Evolutionary conservation across 441 rosid species (phyloP).

Genomic region (Monsonia emarginata): DNA sequence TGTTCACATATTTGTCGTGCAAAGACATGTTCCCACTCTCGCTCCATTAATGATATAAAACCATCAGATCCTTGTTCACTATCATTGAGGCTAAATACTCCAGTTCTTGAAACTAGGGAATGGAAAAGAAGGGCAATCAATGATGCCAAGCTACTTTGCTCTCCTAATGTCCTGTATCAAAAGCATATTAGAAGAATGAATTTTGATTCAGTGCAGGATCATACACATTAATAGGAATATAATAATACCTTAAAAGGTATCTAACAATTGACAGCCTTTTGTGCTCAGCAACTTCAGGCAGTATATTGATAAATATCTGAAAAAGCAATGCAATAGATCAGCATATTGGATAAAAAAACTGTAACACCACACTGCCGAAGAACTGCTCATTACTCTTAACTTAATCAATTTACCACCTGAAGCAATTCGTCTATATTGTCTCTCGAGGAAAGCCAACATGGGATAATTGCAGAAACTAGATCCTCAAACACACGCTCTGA

Average conservation of each 20-base stretch:
- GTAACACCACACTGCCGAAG: neutral
- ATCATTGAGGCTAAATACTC: conserved; percentile 30
- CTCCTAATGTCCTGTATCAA: conserved; percentile 70
- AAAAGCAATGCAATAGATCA: conserved; percentile 17
- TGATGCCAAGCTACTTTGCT: conserved; percentile 63
- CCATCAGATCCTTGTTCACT: conserved; percentile 22
- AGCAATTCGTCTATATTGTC: conserved; percentile 48
- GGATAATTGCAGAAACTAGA: conserved; percentile 70
- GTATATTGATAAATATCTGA: conserved; percentile 70
- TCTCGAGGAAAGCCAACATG: conserved; percentile 72
- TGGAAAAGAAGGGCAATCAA: conserved; percentile 64
- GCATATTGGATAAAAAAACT: conserved; percentile 11
- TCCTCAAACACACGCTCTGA: conserved; percentile 70
- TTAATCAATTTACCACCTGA: conserved; percentile 39
- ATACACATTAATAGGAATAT: conserved; percentile 10
- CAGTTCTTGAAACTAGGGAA: conserved; percentile 54
- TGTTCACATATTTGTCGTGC: conserved; percentile 69
- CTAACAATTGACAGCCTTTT: conserved; percentile 70
- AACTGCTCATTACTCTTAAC: neutral
- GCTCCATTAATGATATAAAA: conserved; percentile 29
- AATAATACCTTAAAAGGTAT: conserved; percentile 66
- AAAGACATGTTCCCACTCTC: conserved; percentile 83
- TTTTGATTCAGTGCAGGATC: conserved; percentile 4
- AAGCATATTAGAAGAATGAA: conserved; percentile 16
- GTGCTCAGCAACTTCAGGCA: conserved; percentile 74